Base-by-base conservation (phyloP, 2,329 filamentous ascomycete genomes). In the Microcyclospora pomicola region DNA sequence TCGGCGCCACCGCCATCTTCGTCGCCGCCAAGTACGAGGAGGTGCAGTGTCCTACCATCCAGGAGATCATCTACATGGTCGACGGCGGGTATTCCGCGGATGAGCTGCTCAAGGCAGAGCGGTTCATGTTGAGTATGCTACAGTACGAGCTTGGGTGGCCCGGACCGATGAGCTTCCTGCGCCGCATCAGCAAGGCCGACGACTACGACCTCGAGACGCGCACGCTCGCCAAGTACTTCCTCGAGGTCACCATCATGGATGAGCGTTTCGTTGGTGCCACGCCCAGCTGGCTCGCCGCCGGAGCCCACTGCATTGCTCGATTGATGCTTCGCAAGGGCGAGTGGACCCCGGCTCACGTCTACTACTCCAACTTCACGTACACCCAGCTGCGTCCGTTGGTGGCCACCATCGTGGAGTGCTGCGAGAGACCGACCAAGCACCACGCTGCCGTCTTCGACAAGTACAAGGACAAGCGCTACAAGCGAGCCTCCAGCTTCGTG, bases 61-160 rank as follows among this genome's bases (percentile, higher is more conserved):
- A 82, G 44, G 91, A 98, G 67, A 93, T 98, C 53, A 82, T 94
- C 42, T 96, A 88, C 68, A 96, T 98, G 88, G 91, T 98, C 31
- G 91, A 98, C 57, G 75, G 78, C 32, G 86, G 85, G 39, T 98
- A 95, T 63, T 82, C 73, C 2, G 72, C 75, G 12, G 87, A 95
- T 40, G 91, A 96, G 65, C 88, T 98, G 40, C 73, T 96, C 48
- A 95, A 96, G 66, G 91, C 91, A 0, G 91, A 98, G 64, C 80
- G 87, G 10, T 96, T 94, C 67, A 98, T 98, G 87, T 74, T 98
- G 36, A 92, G 77, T 61, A 93, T 95, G 80, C 75, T 98, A 38
- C 75, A 85, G 52, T 98, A 94, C 56, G 86, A 95, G 63, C 75
- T 98, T 38, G 91, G 91, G 37, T 96, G 85, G 81, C 91, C 91